phyloP scores from a whole-genome alignment of 1,284 basidiomycete genomes.

The Austroboletus rostrupii region DNA sequence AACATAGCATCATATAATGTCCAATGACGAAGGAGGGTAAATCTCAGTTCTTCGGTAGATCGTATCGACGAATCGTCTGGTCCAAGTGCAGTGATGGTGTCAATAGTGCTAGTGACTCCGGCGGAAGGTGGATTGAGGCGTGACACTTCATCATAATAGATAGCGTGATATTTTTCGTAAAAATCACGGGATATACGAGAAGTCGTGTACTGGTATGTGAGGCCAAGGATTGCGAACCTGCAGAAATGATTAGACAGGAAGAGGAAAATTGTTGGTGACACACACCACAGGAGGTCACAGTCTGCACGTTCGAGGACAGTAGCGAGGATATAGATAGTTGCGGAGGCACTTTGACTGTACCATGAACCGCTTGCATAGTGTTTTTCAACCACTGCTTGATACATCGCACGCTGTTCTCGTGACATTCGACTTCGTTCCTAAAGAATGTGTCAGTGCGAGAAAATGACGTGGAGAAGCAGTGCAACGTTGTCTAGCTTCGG shows the following conservation, averaged over 20 bases:
- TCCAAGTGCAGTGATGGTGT: conserved; percentile 50
- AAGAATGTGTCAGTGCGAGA: conserved; percentile 9
- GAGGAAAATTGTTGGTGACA: neutral
- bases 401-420: conserved; percentile 62
- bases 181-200: conserved; percentile 82
- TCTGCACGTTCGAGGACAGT: conserved; percentile 87
- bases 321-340: conserved; percentile 87
- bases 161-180: conserved; percentile 78
- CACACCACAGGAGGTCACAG: conserved; percentile 88
- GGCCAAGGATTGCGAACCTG: conserved; percentile 90
- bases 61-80: conserved; percentile 83
- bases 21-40: conserved; percentile 97
- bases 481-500: conserved; percentile 45
- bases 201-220: conserved; percentile 90
- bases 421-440: conserved; percentile 49
- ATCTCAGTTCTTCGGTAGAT: conserved; percentile 82
- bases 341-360: conserved; percentile 87
- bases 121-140: conserved; percentile 72
- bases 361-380: conserved; percentile 87
- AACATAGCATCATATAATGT: conserved; percentile 97
- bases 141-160: conserved; percentile 87
- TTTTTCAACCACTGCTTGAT: conserved; percentile 65
- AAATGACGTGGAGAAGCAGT: neutral
- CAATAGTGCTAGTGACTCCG: conserved; percentile 32
- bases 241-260: conserved; percentile 1